Percentiles rank a stretch among this genome's conserved stretches.
These are phyloP conservation scores for Solanum chilense DNA, from an alignment of 257 asterid species.

Conservation along the genomic window DNA sequence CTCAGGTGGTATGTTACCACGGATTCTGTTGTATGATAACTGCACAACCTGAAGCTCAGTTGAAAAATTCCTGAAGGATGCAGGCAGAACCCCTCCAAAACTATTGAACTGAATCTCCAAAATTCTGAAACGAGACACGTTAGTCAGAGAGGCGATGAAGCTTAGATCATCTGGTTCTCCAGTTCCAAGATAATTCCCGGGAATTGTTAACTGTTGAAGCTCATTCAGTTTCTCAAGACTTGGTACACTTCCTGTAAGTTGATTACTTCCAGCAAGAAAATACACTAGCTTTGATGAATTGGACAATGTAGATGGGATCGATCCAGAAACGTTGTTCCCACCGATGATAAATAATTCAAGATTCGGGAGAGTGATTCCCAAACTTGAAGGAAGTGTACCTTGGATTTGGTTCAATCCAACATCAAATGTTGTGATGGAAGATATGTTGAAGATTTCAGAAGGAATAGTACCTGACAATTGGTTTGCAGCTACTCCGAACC, in stretches of 20 bases:
- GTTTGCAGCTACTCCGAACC: slow-evolving; percentile 8
- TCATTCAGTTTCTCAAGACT: slow-evolving; percentile 4
- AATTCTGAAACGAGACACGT: neutral
- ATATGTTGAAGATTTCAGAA: slow-evolving; percentile 8
- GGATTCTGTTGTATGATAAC: neutral
- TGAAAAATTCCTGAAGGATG: slow-evolving; percentile 1
- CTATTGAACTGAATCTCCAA: neutral
- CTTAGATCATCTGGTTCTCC: slow-evolving; percentile 1
- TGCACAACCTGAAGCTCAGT: neutral
- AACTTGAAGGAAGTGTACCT: slow-evolving; percentile 7
- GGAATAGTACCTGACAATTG: slow-evolving; percentile 4
- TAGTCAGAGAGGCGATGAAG: slow-evolving; percentile 2
- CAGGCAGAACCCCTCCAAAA: slow-evolving; percentile 9
- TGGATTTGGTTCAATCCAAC: slow-evolving; percentile 2
- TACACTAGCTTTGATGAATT: neutral
- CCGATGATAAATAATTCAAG: slow-evolving; percentile 4
- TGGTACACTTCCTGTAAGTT: slow-evolving; percentile 10
- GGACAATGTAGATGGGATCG: slow-evolving; percentile 6
- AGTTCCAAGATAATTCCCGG: slow-evolving; percentile 3
- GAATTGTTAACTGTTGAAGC: neutral
- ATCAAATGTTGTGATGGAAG: slow-evolving; percentile 3
- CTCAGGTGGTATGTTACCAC: slow-evolving; percentile 7
- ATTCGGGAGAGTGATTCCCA: slow-evolving; percentile 7
- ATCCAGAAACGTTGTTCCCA: slow-evolving; percentile 10
- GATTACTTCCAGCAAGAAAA: neutral